phyloP scores from a whole-genome alignment of 2,329 filamentous ascomycete species.

The Microdochium trichocladiopsis region DNA sequence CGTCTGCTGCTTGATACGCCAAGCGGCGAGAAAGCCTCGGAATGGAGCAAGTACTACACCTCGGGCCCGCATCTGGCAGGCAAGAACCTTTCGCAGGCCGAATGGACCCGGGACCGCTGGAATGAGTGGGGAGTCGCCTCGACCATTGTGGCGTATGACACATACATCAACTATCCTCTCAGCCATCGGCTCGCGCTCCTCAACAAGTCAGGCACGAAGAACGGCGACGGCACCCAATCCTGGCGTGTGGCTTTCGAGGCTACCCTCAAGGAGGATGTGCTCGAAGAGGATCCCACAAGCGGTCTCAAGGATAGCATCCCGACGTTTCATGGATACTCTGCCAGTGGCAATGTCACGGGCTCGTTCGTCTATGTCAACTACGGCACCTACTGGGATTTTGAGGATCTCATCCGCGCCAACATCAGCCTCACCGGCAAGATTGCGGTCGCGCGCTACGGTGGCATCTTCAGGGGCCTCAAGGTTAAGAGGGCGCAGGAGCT shows the following conservation, averaged over 20 bases:
- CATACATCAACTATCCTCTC: slow-evolving; percentile 71
- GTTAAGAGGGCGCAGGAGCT: slow-evolving; percentile 88
- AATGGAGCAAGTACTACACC: slow-evolving; percentile 77
- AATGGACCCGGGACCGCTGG: slow-evolving; percentile 72
- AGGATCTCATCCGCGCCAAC: slow-evolving; percentile 70
- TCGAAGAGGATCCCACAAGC: slow-evolving; percentile 77
- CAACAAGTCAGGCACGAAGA: slow-evolving; percentile 33
- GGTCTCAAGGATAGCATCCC: slow-evolving; percentile 67
- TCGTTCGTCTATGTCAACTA: slow-evolving; percentile 88
- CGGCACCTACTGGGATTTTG: slow-evolving; percentile 78
- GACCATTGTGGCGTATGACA: slow-evolving; percentile 63
- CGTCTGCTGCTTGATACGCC: slow-evolving; percentile 52
- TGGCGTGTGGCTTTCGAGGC: slow-evolving; percentile 72
- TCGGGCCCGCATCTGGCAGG: slow-evolving; percentile 69
- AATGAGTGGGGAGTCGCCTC: slow-evolving; percentile 61
- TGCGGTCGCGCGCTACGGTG: slow-evolving; percentile 77
- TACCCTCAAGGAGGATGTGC: slow-evolving; percentile 73
- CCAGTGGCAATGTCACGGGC: slow-evolving; percentile 84
- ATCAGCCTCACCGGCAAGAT: slow-evolving; percentile 78
- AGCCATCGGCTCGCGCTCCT: slow-evolving; percentile 64
- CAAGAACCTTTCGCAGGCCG: slow-evolving; percentile 64
- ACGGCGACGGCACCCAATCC: slow-evolving; percentile 18
- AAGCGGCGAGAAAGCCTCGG: slow-evolving; percentile 46
- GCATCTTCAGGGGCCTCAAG: slow-evolving; percentile 83
- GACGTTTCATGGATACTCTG: slow-evolving; percentile 92